Conservation (phyloP, 805 yeast species). For the Barnettozyma vustinii region DNA sequence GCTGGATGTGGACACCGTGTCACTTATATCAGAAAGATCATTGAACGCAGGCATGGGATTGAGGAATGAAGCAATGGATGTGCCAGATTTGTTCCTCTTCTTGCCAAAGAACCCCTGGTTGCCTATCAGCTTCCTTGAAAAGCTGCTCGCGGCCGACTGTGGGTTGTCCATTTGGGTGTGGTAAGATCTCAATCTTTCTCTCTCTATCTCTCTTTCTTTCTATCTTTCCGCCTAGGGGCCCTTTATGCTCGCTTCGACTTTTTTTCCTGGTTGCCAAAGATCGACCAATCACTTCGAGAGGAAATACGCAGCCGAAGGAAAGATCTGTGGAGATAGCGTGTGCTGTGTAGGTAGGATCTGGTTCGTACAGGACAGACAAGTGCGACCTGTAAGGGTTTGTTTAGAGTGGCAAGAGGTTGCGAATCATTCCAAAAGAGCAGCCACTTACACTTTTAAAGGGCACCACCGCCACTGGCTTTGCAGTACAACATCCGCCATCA, state of each 20-base stretch:
- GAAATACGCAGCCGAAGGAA: neutral
- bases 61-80: neutral
- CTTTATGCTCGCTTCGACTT: neutral
- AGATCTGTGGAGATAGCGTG: neutral
- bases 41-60: neutral
- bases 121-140: neutral
- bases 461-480: no score
- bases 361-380: no score
- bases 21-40: neutral
- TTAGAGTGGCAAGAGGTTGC: neutral
- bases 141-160: neutral
- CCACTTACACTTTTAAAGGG: neutral
- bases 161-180: neutral
- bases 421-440: neutral
- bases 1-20: neutral
- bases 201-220: neutral
- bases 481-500: no score
- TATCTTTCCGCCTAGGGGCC: neutral
- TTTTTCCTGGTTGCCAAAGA: neutral
- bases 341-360: no score
- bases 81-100: neutral
- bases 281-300: neutral
- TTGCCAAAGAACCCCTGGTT: neutral
- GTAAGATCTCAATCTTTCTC: no score
- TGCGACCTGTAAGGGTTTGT: neutral